Base-by-base conservation (phyloP, 805 yeast species). In the Blastobotrys mokoenaii region DNA sequence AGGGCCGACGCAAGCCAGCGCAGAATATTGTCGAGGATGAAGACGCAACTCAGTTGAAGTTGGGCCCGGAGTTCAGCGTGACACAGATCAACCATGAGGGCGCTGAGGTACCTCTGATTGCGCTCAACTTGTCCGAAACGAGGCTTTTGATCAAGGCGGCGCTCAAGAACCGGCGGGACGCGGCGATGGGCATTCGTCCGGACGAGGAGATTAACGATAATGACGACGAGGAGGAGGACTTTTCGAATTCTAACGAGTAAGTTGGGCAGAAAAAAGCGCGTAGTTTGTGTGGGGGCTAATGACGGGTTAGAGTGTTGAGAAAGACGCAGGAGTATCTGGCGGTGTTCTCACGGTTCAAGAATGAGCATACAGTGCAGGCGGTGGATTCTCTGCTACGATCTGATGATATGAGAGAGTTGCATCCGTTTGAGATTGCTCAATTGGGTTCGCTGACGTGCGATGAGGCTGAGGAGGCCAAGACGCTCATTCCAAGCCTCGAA, bases 381-480 rank as follows among this genome's bases (percentile, higher is more conserved):
- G 97, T 88, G 16, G 97, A 90, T 60, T 85, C 84, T 54, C 68
- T 93, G 51, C 71, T 93, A 59, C 80, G 78, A 50, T 69, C 81
- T 22, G 78, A 82, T 41, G 95, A 85, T 52, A 82, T 81, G 57
- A 68, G 76, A 36, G 81, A 79, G 22, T 66, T 93, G 56, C 98
- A 93, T 69, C 97, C 98, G 1, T 93, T 93, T 63, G 98, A 93
- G 67, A 71, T 86, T 45, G 95, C 97, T 1, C 97, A 93, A 65
- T 69, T 83, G 49, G 80, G 94, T 0, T 85, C 95, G 2, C 72
- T 90, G 50, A 84, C 93, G 27, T 89, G 97, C 66, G 98, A 90
- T 60, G 97, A 90, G 51, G 88, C 95, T 4, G 98, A 85, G 60
- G 98, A 93, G 69, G 97, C 97, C 32, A 86, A 86, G 66, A 85